These are phyloP conservation scores for Pleurotus sapidus DNA, from an alignment of 768 basidiomycete species.

Conservation along the genomic window DNA sequence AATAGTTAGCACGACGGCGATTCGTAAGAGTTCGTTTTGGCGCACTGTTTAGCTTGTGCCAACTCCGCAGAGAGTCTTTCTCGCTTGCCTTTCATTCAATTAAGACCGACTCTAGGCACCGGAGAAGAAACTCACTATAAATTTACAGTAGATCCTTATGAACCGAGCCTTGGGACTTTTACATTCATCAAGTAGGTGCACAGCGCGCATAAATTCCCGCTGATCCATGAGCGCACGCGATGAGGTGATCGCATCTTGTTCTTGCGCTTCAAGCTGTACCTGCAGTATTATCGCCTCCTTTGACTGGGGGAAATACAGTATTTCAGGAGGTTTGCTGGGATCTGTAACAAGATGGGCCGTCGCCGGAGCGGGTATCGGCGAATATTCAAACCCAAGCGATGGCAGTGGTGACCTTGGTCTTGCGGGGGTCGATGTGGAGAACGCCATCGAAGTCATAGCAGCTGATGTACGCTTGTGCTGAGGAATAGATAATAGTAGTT, in stretches of 20 bases:
- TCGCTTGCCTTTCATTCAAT: conserved; percentile 64
- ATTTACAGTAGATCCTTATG: conserved; percentile 75
- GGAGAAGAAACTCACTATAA: conserved; percentile 60
- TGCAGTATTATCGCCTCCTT: conserved; percentile 35
- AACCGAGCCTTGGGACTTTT: conserved; percentile 74
- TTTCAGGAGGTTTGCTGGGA: conserved; percentile 33
- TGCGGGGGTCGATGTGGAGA: conserved; percentile 62
- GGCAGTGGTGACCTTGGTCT: conserved; percentile 40
- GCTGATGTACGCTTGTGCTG: conserved; percentile 35
- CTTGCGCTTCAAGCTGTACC: conserved; percentile 49
- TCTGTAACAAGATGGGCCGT: conserved; percentile 17
- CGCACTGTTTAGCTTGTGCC: conserved; percentile 81
- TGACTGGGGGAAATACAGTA: conserved; percentile 25
- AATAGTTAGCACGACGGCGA: conserved; percentile 3
- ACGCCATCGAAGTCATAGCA: conserved; percentile 24
- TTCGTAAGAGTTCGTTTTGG: conserved; percentile 8
- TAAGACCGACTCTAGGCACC: conserved; percentile 7
- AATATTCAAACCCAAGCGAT: conserved; percentile 33
- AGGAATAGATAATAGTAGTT: conserved; percentile 64
- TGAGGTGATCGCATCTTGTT: conserved; percentile 70
- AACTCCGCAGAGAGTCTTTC: conserved; percentile 76
- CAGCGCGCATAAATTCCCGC: conserved; percentile 76
- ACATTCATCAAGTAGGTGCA: conserved; percentile 61
- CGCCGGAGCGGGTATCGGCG: conserved; percentile 28
- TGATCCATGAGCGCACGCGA: conserved; percentile 74